Evolutionary conservation across 345 rosid genomes (phyloP).

Genomic region (Angophora floribunda): DNA sequence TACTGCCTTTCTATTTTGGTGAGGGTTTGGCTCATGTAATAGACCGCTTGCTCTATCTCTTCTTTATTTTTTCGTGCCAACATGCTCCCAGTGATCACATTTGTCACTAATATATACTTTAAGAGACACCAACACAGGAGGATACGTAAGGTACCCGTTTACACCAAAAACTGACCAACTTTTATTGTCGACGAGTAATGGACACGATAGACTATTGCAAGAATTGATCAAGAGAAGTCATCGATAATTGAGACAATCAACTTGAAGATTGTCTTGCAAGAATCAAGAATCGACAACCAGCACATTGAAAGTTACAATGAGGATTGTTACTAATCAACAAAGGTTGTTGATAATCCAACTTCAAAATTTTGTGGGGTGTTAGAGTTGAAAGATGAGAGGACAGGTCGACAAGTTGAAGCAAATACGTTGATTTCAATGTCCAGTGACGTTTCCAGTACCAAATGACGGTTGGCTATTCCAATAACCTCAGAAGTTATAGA

Average conservation of each 20-base stretch:
- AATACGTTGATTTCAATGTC: not conserved
- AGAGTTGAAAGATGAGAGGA: not conserved
- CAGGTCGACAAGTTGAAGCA: not conserved
- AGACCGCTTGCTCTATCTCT: not conserved
- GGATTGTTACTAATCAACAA: not conserved
- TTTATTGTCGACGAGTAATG: not conserved
- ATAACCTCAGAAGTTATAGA: not conserved
- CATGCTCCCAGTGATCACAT: not conserved
- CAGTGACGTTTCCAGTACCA: not conserved
- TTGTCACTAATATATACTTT: not conserved
- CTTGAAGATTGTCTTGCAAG: not conserved
- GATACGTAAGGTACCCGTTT: not conserved
- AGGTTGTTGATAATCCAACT: not conserved
- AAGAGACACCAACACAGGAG: not conserved
- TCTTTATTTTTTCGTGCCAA: not conserved
- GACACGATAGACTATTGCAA: not conserved
- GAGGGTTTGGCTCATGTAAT: not conserved
- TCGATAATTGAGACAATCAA: not conserved
- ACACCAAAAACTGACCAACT: not conserved
- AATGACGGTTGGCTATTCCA: not conserved
- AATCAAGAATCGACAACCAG: not conserved
- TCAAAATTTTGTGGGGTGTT: not conserved
- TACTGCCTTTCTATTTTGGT: not conserved
- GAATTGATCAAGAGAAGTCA: not conserved
- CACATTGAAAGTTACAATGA: not conserved